Percentiles rank a stretch among this genome's conserved stretches.
Evolutionary conservation across 1,284 basidiomycete species (phyloP).

Genomic region (Ceratobasidium sp.): DNA sequence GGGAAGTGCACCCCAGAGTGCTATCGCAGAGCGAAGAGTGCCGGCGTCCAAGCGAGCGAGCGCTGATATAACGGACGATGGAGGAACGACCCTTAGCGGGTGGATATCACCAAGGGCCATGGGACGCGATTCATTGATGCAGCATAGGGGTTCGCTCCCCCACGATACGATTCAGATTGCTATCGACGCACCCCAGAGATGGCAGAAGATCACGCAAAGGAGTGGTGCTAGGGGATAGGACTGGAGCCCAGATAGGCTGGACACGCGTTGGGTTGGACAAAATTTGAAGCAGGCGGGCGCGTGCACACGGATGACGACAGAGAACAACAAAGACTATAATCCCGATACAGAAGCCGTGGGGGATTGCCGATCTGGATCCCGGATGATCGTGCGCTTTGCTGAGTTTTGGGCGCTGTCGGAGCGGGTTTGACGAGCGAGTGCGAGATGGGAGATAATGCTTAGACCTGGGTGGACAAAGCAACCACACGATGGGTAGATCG

Average conservation of each 20-base stretch:
- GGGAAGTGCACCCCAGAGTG: neutral
- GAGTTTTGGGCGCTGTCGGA: no score
- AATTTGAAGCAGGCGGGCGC: neutral
- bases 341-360: slow-evolving; percentile 21
- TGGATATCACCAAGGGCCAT: no score
- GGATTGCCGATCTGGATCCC: slow-evolving; percentile 12
- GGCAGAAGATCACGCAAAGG: no score
- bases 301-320: slow-evolving; percentile 26
- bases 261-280: neutral
- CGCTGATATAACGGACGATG: neutral
- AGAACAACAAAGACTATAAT: slow-evolving; percentile 8
- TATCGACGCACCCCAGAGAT: no score
- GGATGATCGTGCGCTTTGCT: slow-evolving; percentile 4
- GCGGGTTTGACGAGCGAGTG: neutral
- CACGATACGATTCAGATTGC: no score
- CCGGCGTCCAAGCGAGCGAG: neutral
- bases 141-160: no score
- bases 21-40: neutral
- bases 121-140: no score
- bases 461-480: neutral
- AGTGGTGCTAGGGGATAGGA: slow-evolving; percentile 13
- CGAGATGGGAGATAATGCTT: slow-evolving; percentile 2
- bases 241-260: neutral
- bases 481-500: neutral
- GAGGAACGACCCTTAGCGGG: neutral